phyloP scores from a whole-genome alignment of 768 basidiomycete genomes.

The Russula foetens region DNA sequence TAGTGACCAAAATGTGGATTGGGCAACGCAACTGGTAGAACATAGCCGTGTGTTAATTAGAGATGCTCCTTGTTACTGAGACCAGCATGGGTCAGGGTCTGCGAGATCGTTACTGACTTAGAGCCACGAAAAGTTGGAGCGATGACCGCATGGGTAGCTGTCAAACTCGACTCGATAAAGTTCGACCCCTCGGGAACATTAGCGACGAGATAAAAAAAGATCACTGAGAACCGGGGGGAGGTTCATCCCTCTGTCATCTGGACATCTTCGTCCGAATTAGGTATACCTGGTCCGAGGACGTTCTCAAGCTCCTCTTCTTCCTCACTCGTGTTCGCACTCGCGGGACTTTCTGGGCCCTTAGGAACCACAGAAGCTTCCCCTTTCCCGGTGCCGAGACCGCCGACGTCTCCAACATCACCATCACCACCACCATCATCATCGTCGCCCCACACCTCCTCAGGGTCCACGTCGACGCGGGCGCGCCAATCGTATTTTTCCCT shows the following conservation, averaged over 20 bases:
- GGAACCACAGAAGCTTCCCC: slow-evolving; percentile 65
- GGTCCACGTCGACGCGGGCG: slow-evolving; percentile 68
- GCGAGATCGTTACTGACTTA: not conserved
- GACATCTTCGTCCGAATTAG: slow-evolving; percentile 16
- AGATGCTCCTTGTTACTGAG: slow-evolving; percentile 43
- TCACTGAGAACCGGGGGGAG: not conserved
- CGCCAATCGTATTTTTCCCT: slow-evolving; percentile 79
- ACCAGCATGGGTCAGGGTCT: not conserved
- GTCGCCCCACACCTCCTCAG: slow-evolving; percentile 57
- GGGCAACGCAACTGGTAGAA: slow-evolving; percentile 32
- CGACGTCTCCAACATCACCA: slow-evolving; percentile 44
- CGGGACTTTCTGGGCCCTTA: slow-evolving; percentile 53
- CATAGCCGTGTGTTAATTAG: slow-evolving; percentile 34
- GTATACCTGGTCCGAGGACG: slow-evolving; percentile 17
- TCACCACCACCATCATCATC: slow-evolving; percentile 28
- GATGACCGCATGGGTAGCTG: not conserved
- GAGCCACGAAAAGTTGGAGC: not conserved
- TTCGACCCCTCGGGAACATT: not conserved
- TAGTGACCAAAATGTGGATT: slow-evolving; percentile 26
- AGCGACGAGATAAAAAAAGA: not conserved
- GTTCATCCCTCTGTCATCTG: slow-evolving; percentile 14
- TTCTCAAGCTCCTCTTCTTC: slow-evolving; percentile 21
- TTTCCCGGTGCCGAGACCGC: slow-evolving; percentile 34
- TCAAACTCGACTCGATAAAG: too few species aligned
- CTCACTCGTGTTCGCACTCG: slow-evolving; percentile 17